Conservation (phyloP, 139 green algal species). For the Parachlorella kessleri region DNA sequence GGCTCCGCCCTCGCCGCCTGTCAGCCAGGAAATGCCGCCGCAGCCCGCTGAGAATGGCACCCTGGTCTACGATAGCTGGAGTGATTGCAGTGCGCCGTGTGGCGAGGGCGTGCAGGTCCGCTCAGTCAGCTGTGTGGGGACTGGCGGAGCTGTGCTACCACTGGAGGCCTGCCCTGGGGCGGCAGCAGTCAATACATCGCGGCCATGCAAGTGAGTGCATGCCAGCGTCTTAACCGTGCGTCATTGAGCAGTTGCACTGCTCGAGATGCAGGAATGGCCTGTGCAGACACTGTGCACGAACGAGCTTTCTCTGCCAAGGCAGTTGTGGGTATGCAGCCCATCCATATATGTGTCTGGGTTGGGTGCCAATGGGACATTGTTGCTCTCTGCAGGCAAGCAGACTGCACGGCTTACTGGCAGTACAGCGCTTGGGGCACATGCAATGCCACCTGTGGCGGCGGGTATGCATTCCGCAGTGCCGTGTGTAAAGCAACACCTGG, state of each 20-base stretch:
- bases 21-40: neutral
- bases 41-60: neutral
- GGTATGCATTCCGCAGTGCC: conserved; percentile 17
- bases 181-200: neutral
- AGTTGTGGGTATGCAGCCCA: neutral
- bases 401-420: conserved; percentile 22
- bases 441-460: conserved; percentile 38
- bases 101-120: conserved; percentile 32
- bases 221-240: neutral
- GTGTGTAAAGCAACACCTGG: conserved; percentile 21
- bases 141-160: conserved; percentile 3
- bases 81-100: conserved; percentile 33
- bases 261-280: neutral
- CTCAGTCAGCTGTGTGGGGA: conserved; percentile 12
- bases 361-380: neutral
- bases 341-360: neutral
- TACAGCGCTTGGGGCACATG: conserved; percentile 43
- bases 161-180: conserved; percentile 19
- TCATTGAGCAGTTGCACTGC: neutral
- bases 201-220: conserved; percentile 26
- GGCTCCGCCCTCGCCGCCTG: neutral
- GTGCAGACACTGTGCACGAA: neutral
- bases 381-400: neutral
- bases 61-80: conserved; percentile 34
- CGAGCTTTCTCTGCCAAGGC: neutral